phyloP scores from a whole-genome alignment of 1,139 yeast species.

The Hansenula anomala region DNA sequence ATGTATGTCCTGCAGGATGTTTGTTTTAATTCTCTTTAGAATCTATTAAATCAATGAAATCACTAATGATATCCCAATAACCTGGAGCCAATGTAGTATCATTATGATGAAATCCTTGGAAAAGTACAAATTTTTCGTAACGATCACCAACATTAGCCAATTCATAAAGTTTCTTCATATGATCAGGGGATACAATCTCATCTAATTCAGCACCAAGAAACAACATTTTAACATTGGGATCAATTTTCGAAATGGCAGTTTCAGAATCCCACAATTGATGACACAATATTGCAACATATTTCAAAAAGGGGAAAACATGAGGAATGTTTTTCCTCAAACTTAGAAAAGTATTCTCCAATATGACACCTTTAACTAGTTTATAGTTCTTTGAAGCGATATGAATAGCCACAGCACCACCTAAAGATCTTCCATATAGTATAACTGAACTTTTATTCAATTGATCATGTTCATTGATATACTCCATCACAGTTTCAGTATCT shows the following conservation, averaged over 20 bases:
- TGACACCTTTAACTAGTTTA: conserved; percentile 49
- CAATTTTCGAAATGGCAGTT: conserved; percentile 45
- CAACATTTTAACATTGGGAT: conserved; percentile 56
- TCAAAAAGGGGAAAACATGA: conserved; percentile 66
- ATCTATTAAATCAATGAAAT: conserved; percentile 35
- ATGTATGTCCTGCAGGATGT: conserved; percentile 84
- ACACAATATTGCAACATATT: conserved; percentile 55
- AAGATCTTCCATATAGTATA: conserved; percentile 78
- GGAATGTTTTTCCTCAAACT: conserved; percentile 80
- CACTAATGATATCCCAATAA: conserved; percentile 67
- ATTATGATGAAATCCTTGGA: conserved; percentile 65
- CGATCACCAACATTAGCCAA: conserved; percentile 40
- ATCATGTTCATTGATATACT: conserved; percentile 48
- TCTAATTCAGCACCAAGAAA: conserved; percentile 73
- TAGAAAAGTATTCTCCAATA: conserved; percentile 84
- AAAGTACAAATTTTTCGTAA: conserved; percentile 45
- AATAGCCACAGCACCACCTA: conserved; percentile 94
- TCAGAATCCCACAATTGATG: conserved; percentile 87
- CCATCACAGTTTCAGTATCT: conserved; percentile 75
- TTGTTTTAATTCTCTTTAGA: conserved; percentile 16
- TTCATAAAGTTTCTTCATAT: conserved; percentile 62
- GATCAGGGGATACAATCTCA: conserved; percentile 88
- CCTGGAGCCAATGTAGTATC: conserved; percentile 70
- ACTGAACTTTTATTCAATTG: conserved; percentile 49
- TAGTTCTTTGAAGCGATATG: conserved; percentile 65